Conservation (phyloP, 2,329 filamentous ascomycete species). For the Colletotrichum sidae region DNA sequence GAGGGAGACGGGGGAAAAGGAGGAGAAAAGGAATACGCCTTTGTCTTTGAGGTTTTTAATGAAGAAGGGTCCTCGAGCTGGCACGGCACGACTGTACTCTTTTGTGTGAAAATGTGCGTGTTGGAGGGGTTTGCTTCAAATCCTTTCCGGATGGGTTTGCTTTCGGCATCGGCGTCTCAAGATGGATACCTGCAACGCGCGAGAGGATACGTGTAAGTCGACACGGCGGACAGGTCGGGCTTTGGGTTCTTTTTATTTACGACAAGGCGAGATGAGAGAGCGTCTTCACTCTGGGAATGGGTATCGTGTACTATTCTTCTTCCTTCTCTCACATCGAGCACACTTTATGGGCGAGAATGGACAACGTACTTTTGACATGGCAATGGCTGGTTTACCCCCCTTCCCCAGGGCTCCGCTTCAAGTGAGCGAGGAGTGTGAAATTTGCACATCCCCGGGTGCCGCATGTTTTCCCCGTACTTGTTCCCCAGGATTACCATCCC, state of each 20-base stretch:
- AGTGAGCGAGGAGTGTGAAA: no score
- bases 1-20: constrained; percentile 33
- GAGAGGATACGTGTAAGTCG: constrained; percentile 8
- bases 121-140: constrained; percentile 5
- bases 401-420: no score
- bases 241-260: not conserved
- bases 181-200: constrained; percentile 34
- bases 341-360: not conserved
- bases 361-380: constrained; percentile 15
- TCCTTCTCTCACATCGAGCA: no score
- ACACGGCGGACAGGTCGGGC: not conserved
- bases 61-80: constrained; percentile 10
- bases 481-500: constrained; percentile 6
- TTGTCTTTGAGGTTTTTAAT: not conserved
- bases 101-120: constrained; percentile 12
- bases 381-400: not conserved
- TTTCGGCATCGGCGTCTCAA: constrained; percentile 34
- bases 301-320: constrained; percentile 9
- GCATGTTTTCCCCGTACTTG: not conserved
- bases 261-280: not conserved
- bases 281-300: not conserved
- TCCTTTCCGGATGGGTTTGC: constrained; percentile 1
- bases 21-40: constrained; percentile 15
- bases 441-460: constrained; percentile 1
- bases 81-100: constrained; percentile 24